These are phyloP conservation scores for Gynandropsis gynandra DNA, from an alignment of 345 rosid species.

Conservation along the genomic window DNA sequence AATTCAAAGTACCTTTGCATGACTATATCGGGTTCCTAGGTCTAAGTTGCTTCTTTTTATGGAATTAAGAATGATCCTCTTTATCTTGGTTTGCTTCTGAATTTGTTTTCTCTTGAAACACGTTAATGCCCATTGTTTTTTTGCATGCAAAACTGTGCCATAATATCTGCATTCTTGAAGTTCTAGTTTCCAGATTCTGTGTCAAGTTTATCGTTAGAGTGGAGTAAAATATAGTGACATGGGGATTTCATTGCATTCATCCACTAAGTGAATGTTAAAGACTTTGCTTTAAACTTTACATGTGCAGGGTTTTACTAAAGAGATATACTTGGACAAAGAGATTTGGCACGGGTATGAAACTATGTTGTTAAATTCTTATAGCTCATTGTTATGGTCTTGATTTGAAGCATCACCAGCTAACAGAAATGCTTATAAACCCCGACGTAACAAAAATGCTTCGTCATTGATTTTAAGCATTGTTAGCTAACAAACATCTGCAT, in stretches of 20 bases:
- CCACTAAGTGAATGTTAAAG: slow-evolving; percentile 9
- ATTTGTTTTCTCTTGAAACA: not conserved
- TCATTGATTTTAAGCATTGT: too few species aligned
- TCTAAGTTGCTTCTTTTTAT: slow-evolving; percentile 2
- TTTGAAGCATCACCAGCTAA: too few species aligned
- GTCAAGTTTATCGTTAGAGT: slow-evolving; percentile 1
- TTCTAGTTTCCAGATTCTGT: not conserved
- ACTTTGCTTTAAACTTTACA: not conserved
- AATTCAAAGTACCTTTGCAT: not conserved
- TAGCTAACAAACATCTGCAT: too few species aligned
- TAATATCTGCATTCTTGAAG: not conserved
- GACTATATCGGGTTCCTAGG: not conserved
- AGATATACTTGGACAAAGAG: slow-evolving; percentile 94
- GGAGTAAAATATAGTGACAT: slow-evolving; percentile 6
- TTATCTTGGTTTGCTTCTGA: not conserved
- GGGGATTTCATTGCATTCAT: not conserved
- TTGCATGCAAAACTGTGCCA: not conserved
- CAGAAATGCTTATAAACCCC: too few species aligned
- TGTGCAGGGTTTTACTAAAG: slow-evolving; percentile 94
- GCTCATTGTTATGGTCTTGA: not conserved
- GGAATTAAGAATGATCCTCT: not conserved
- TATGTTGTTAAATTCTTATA: slow-evolving; percentile 11
- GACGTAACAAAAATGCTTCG: too few species aligned
- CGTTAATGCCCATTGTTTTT: slow-evolving; percentile 4
- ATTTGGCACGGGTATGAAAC: slow-evolving; percentile 90